phyloP scores from a whole-genome alignment of 202 grass and related monocot genomes.

The Schoenoplectus tabernaemontani region DNA sequence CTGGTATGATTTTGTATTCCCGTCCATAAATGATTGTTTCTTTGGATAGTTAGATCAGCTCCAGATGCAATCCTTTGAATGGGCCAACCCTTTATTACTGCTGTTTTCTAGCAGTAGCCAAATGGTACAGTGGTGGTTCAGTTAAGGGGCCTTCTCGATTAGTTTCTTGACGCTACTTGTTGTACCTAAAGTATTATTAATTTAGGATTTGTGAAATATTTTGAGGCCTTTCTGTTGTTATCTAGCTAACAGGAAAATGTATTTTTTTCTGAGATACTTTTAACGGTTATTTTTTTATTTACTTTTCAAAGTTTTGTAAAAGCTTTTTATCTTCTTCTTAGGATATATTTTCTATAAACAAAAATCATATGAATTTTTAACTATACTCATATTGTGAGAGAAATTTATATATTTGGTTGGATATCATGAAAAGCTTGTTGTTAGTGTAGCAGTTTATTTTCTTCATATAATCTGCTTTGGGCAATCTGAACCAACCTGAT shows the following conservation, averaged over 20 bases:
- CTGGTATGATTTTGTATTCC: conserved; percentile 34
- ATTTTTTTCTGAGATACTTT: not conserved
- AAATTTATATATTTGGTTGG: not conserved
- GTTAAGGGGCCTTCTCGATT: not conserved
- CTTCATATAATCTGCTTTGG: not conserved
- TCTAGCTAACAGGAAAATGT: not conserved
- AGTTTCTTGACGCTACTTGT: not conserved
- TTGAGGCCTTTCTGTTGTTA: not conserved
- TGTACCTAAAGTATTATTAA: not conserved
- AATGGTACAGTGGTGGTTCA: not conserved
- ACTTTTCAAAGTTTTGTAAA: not conserved
- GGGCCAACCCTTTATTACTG: not conserved
- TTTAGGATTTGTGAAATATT: not conserved
- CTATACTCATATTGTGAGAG: not conserved
- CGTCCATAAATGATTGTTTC: not conserved
- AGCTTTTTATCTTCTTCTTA: not conserved
- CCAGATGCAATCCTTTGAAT: not conserved
- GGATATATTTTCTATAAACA: not conserved
- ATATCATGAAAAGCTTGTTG: not conserved
- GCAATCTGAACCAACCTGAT: not conserved
- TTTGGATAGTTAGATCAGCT: not conserved
- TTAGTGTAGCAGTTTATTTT: not conserved
- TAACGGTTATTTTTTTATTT: not conserved
- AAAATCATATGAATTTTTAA: not conserved
- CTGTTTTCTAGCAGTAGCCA: not conserved